Base-by-base conservation (phyloP, 2,329 filamentous ascomycete genomes). In the Erysiphe pulchra region DNA sequence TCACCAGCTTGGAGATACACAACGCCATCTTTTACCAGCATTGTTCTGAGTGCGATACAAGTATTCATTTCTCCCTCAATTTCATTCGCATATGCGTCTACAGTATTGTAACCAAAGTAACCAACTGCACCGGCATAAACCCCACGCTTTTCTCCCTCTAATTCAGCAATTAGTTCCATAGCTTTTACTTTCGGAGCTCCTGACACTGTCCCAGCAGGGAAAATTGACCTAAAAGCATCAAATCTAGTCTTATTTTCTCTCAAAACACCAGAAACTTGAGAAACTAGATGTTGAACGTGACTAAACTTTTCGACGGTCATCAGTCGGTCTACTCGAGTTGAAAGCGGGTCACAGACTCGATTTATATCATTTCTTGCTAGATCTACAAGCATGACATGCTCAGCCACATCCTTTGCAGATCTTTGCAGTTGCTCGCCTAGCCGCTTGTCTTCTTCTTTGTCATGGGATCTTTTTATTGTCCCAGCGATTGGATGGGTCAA, bases 311-410 rank as follows among this genome's bases (percentile, higher is more conserved):
- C 81, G 12, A 92, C 83, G 2, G 84, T 81, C 87, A 95, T 94
- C 50, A 95, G 66, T 45, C 84, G 75, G 66, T 98, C 90, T 24
- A 95, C 90, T 49, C 82, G 75, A 30, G 87, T 93, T 28, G 82
- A 83, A 34, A 78, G 67, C 16, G 90, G 90, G 62, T 94, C 85
- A 61, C 84, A 92, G 18, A 98, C 83, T 43, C 90, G 78, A 65
- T 94, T 95, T 54, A 98, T 75, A 61, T 98, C 90, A 67, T 98
- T 95, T 48, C 90, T 76, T 12, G 90, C 90, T 47, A 95, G 69
- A 60, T 98, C 87, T 42, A 95, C 90, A 53, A 98, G 67, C 90
- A 98, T 98, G 56, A 95, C 86, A 65, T 95, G 85, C 64, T 92
- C 83, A 44, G 83, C 83, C 45, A 83, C 75, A 65, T 98, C 90